Base-by-base conservation (phyloP, 306 rosid genomes). In the Rosa lucieae region DNA sequence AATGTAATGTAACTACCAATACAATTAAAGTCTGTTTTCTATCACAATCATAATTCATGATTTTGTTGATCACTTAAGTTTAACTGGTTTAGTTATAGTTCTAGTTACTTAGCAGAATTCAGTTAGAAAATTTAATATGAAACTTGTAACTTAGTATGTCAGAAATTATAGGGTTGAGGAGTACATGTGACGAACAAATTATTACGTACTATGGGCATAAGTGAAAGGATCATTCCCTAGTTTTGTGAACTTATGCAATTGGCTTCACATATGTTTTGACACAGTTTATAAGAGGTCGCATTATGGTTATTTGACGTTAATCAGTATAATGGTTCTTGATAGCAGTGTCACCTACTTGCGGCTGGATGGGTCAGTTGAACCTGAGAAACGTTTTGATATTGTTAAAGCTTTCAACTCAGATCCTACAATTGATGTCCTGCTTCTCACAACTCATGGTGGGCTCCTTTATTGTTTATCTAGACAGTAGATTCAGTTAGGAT, bases 321-420 rank as follows among this genome's bases (percentile, higher is more conserved):
- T 37, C 44, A 55, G n/a, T 67, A 47, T 40, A 44, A 67, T 73
- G 72, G 52, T 75, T 47, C 72, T 51, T 66, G 13, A 67, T 62
- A 77, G 52, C 88, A 92, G 99, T 79, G 92, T 95, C 56, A 89
- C 99, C 49, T 95, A 91, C 85, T 84, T 95, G 92, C 90, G 99
- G 74, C 78, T 95, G 78, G 99, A 95, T 85, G 98, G 99, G 80
- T 95, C 99, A 13, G 99, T 95, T 79, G 92, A 89, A 85, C 85
- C 93, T 3, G 90, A 86, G 72, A 95, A 89, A 80, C 97, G 99
- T 67, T 95, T 95, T 81, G 97, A 90, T n/a, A 90, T 95, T 74
- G 98, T 95, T 59, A 95, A 92, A 84, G 84, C 97, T 77, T 95
- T 95, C 88, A 95, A 95, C 89, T 95, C 99, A 37, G 98, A 95